phyloP scores from a whole-genome alignment of 1,139 yeast species.

The Trichomonascaceae sp. region DNA sequence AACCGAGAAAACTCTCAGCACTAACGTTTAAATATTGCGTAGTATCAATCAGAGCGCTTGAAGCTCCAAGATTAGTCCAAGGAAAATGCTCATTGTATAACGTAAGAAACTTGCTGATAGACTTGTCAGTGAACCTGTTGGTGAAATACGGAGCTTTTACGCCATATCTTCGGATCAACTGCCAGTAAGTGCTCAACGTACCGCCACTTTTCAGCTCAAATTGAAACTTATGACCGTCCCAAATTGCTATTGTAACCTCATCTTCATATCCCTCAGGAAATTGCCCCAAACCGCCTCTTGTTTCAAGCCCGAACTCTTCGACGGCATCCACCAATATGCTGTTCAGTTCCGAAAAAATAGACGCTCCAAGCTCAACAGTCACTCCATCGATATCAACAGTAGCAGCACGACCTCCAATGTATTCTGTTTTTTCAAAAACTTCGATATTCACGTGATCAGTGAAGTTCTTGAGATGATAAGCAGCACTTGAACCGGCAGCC shows the following conservation, averaged over 20 bases:
- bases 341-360: conserved; percentile 39
- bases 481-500: conserved; percentile 41
- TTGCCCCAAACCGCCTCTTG: conserved; percentile 14
- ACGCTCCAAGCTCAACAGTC: conserved; percentile 39
- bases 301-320: conserved; percentile 30
- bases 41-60: conserved; percentile 20
- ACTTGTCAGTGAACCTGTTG: conserved; percentile 17
- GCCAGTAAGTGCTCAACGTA: conserved; percentile 8
- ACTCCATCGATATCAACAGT: conserved; percentile 27
- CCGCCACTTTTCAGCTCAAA: conserved; percentile 16
- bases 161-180: conserved; percentile 30
- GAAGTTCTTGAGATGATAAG: conserved; percentile 37
- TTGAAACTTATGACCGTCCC: conserved; percentile 36
- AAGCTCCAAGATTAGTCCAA: conserved; percentile 22
- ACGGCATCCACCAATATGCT: conserved; percentile 34
- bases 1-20: conserved; percentile 25
- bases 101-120: conserved; percentile 22
- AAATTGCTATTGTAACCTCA: conserved; percentile 30
- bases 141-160: conserved; percentile 22
- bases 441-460: conserved; percentile 31
- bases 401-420: conserved; percentile 38
- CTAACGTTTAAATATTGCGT: conserved; percentile 20
- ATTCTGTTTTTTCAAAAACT: conserved; percentile 31
- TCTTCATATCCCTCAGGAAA: conserved; percentile 14
- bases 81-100: conserved; percentile 31